Evolutionary conservation across 208 protist species (phyloP).

Genomic region (Jaenimonas drosophilae): DNA sequence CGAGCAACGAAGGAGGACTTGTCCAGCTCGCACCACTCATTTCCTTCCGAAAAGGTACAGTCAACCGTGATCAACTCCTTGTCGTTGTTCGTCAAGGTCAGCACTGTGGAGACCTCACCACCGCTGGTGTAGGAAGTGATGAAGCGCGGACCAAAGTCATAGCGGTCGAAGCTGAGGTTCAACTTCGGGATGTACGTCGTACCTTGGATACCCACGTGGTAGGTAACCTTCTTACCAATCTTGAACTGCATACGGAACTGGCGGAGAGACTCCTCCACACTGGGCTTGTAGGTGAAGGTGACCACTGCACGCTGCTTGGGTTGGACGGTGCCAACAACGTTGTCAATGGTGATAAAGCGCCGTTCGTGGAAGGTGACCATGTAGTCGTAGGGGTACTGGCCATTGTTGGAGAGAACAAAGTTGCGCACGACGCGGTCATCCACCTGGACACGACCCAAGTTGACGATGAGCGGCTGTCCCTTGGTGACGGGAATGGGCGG

Average conservation of each 20-base stretch:
- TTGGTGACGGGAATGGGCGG: conserved; percentile 21
- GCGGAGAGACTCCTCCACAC: conserved; percentile 43
- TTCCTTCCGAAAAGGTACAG: conserved; percentile 58
- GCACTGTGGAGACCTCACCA: conserved; percentile 19
- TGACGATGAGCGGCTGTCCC: conserved; percentile 37
- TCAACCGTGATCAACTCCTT: conserved; percentile 79
- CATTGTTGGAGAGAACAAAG: conserved; percentile 87
- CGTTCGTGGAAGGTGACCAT: conserved; percentile 26
- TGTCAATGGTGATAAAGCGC: conserved; percentile 40
- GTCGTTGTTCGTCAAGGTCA: conserved; percentile 90
- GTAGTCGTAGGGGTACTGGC: conserved; percentile 88
- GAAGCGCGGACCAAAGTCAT: conserved; percentile 92
- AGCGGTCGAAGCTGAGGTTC: conserved; percentile 68
- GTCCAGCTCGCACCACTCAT: conserved; percentile 80
- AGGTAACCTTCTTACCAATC: conserved; percentile 75
- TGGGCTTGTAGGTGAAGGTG: conserved; percentile 78
- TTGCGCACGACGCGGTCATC: conserved; percentile 61
- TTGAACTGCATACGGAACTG: conserved; percentile 63
- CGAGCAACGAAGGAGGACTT: conserved; percentile 75
- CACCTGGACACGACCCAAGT: conserved; percentile 92
- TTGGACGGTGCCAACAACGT: conserved; percentile 46
- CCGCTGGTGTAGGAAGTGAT: conserved; percentile 51
- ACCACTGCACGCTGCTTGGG: conserved; percentile 56
- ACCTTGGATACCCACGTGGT: conserved; percentile 75
- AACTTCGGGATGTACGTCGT: conserved; percentile 81